Evolutionary conservation across 768 basidiomycete genomes (phyloP).

Genomic region (Trametes coccinea): DNA sequence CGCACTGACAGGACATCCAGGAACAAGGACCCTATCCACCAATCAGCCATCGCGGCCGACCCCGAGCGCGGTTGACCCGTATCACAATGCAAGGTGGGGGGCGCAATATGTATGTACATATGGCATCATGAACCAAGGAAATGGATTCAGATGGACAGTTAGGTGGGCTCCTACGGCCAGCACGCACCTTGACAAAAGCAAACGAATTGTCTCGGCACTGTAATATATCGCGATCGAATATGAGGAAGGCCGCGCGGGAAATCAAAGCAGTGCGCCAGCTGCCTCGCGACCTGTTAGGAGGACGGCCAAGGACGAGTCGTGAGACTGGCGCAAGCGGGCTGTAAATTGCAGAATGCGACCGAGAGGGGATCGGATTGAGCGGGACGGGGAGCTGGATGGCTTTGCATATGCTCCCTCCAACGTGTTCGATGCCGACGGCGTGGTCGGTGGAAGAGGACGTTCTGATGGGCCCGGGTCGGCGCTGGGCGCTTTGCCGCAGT

Average conservation of each 20-base stretch:
- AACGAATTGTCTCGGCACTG: not conserved
- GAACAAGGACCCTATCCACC: constrained; percentile 7
- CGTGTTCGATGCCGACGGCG: constrained; percentile 22
- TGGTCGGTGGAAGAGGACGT: constrained; percentile 15
- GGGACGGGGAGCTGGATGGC: constrained; percentile 7
- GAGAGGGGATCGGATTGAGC: constrained; percentile 1
- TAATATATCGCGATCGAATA: not conserved
- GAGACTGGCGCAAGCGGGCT: not conserved
- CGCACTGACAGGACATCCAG: constrained; percentile 10
- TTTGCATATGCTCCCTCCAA: constrained; percentile 13
- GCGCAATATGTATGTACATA: constrained; percentile 18
- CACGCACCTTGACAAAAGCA: not conserved
- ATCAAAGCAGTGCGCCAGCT: not conserved
- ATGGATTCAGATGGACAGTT: not conserved
- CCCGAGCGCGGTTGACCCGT: constrained; percentile 2
- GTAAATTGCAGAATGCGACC: constrained; percentile 2
- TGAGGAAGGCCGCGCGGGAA: not conserved
- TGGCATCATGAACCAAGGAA: constrained; percentile 6
- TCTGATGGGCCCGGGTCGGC: constrained; percentile 16
- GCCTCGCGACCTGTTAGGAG: not conserved
- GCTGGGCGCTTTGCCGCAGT: not conserved
- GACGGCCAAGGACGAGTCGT: not conserved
- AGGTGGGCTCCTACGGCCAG: not conserved
- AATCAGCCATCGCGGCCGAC: constrained; percentile 12
- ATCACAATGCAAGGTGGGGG: not conserved